A percentile compares a stretch with the other conserved stretches of the same genome.
Conservation (phyloP, 2,329 filamentous ascomycete species). For the Fusarium sp. region DNA sequence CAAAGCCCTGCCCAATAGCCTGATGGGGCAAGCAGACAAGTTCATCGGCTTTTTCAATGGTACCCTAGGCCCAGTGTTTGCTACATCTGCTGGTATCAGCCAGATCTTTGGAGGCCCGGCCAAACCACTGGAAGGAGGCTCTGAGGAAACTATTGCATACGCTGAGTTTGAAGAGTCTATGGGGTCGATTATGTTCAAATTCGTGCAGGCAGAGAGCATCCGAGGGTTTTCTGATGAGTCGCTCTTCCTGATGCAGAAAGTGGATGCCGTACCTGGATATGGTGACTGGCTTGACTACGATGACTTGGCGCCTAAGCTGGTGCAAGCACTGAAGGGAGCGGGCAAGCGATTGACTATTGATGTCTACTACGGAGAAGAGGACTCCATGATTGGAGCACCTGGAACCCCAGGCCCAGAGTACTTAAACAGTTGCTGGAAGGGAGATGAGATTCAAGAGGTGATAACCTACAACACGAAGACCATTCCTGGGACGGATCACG, state of each 20-base stretch:
- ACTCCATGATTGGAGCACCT: constrained; percentile 15
- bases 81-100: constrained; percentile 15
- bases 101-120: background rate
- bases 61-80: background rate
- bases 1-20: background rate
- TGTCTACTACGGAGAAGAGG: constrained; percentile 20
- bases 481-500: background rate
- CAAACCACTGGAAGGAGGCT: background rate
- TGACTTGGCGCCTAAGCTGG: constrained; percentile 2
- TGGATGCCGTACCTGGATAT: background rate
- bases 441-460: background rate
- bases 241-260: constrained; percentile 28
- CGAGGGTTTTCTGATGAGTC: constrained; percentile 11
- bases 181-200: background rate
- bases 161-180: constrained; percentile 5
- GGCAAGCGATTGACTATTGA: background rate
- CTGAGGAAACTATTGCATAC: background rate
- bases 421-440: constrained; percentile 13
- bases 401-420: background rate
- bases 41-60: constrained; percentile 19
- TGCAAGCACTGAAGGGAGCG: background rate
- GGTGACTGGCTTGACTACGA: constrained; percentile 27
- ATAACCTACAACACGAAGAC: background rate
- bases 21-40: constrained; percentile 22
- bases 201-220: constrained; percentile 1